A percentile compares a stretch with the other conserved stretches of the same genome.
These are phyloP conservation scores for Beta corolliflora DNA, from an alignment of 179 eudicot genomes.

Conservation along the genomic window DNA sequence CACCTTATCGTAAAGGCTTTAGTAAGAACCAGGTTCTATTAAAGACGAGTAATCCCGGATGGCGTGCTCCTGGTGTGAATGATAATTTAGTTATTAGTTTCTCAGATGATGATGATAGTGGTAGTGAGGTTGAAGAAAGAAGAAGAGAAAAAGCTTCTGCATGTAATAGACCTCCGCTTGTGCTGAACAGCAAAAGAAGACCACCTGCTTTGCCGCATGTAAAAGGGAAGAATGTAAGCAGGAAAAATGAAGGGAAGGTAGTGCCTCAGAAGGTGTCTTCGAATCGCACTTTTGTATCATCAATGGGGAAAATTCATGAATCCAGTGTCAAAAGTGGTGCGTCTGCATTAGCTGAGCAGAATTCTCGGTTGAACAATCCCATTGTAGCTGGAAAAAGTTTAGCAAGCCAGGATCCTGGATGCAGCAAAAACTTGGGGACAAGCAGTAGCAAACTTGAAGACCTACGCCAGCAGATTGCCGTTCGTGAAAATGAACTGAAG, in stretches of 20 bases:
- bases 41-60: conserved; percentile 34
- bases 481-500: conserved; percentile 64
- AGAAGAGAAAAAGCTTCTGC: conserved; percentile 23
- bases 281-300: conserved; percentile 41
- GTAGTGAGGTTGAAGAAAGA: conserved; percentile 59
- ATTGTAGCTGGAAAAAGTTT: conserved; percentile 27
- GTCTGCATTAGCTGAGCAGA: conserved; percentile 29
- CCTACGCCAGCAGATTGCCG: conserved; percentile 65
- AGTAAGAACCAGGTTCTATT: conserved; percentile 45
- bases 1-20: conserved; percentile 34
- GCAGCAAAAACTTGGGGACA: conserved; percentile 36
- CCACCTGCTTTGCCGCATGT: conserved; percentile 36
- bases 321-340: conserved; percentile 33
- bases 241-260: conserved; percentile 32
- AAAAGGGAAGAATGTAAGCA: conserved; percentile 31
- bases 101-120: conserved; percentile 75
- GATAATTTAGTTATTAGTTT: conserved; percentile 65
- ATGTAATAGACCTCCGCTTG: conserved; percentile 23
- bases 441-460: conserved; percentile 59
- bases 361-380: conserved; percentile 34
- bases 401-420: conserved; percentile 37
- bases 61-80: conserved; percentile 30
- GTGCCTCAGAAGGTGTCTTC: conserved; percentile 41
- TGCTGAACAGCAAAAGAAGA: conserved; percentile 32
- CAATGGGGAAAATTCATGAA: conserved; percentile 41